Base-by-base conservation (phyloP, 371 early-diverging fungal genomes). In the Zopfochytrium polystomum region DNA sequence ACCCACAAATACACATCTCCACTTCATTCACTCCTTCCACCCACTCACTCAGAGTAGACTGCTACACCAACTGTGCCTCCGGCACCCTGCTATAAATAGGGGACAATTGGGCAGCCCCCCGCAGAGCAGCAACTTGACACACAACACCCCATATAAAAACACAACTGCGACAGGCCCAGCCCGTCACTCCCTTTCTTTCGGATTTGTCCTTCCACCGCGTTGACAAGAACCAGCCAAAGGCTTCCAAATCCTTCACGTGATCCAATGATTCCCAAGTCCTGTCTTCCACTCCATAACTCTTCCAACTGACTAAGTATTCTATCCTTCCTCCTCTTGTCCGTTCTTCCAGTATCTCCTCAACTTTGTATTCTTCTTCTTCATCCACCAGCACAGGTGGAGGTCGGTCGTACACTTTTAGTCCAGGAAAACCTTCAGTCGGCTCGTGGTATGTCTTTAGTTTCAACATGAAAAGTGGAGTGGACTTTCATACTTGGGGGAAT, bases 281-380 rank as follows among this genome's bases (percentile, higher is more conserved):
- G 22, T 47, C 20, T 22, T 47, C 15, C 13, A 22, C 15, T 9
- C 48, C 48, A 22, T 47, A 47, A 13, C 48, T 22, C 22, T 9
- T 47, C 48, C 48, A 47, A 7, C 9, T 13, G 48, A 47, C 25
- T 9, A 47, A 25, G 15, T 9, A 47, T 20, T 47, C 15, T 9
- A 9, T 47, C 22, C 25, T 9, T 15, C 22, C 22, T 15, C 48
- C 13, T 22, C 22, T 47, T 22, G 7, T 47, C 7, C 25, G 20
- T 22, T 47, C 48, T 13, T 47, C 48, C 48, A 47, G 25, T 7
- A 47, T 47, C 9, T 9, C 48, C 7, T 47, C 48, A 13, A 47
- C 48, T 22, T 13, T 9, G 48, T 47, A 47, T 47, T 47, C 48
- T 13, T 7, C 15, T 9, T 47, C 48, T 7, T 47, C 48, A 22